Evolutionary conservation across 441 rosid genomes (phyloP).

Genomic region (Euphorbia corollata): DNA sequence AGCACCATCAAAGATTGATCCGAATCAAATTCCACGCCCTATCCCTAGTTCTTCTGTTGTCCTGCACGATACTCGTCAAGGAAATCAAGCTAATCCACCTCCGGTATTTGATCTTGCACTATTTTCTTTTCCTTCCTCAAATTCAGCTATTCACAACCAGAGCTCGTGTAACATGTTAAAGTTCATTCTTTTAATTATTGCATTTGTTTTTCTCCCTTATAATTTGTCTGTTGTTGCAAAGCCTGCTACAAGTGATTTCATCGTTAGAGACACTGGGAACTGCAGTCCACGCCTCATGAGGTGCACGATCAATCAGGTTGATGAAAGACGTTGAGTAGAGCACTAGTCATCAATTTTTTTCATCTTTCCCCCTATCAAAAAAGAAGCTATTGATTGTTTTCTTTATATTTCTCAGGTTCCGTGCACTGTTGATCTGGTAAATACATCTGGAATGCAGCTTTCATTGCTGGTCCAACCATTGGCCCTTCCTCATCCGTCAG

Average conservation of each 20-base stretch:
- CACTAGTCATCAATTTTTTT: background rate
- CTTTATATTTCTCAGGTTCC: constrained; percentile 48
- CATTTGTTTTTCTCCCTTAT: constrained; percentile 3
- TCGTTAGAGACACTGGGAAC: constrained; percentile 56
- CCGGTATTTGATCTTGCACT: constrained; percentile 36
- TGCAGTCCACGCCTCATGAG: constrained; percentile 80
- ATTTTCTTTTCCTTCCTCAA: background rate
- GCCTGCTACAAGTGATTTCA: constrained; percentile 67
- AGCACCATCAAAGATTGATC: constrained; percentile 53
- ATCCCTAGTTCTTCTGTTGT: constrained; percentile 38
- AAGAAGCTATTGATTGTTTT: constrained; percentile 3
- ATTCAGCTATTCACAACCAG: background rate
- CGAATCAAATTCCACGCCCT: constrained; percentile 62
- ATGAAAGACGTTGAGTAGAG: constrained; percentile 13
- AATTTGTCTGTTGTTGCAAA: constrained; percentile 23
- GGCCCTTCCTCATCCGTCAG: constrained; percentile 78
- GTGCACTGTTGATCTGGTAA: constrained; percentile 68
- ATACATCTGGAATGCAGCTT: constrained; percentile 72
- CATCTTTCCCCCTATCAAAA: background rate
- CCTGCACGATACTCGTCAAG: constrained; percentile 49
- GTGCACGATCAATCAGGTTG: constrained; percentile 76
- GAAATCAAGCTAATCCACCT: constrained; percentile 55
- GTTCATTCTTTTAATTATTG: constrained; percentile 6
- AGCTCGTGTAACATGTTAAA: background rate
- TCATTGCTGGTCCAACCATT: constrained; percentile 68